Evolutionary conservation across 2,329 filamentous ascomycete species (phyloP).

Genomic region (Xylogone sp.): DNA sequence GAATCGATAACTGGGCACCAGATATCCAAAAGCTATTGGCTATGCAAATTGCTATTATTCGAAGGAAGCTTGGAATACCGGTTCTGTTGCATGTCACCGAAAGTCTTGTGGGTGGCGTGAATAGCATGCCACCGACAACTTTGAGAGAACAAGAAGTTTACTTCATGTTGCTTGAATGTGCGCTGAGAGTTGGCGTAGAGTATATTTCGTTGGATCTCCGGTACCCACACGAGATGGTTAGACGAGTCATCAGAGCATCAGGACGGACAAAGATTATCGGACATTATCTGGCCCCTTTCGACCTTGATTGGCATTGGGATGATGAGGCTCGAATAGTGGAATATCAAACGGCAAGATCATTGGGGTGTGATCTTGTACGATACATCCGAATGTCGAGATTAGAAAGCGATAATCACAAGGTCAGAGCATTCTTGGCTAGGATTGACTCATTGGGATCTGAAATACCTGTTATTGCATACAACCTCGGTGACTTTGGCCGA

Average conservation of each 20-base stretch:
- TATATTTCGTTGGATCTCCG: conserved; percentile 62
- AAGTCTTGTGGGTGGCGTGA: conserved; percentile 1
- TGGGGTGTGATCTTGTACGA: conserved; percentile 54
- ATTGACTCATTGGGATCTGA: conserved; percentile 19
- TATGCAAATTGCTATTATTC: conserved; percentile 52
- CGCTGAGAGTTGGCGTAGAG: conserved; percentile 62
- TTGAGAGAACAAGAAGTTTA: conserved; percentile 37
- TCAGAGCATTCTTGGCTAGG: conserved; percentile 20
- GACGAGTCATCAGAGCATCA: conserved; percentile 40
- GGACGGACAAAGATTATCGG: conserved; percentile 53
- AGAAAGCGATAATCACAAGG: conserved; percentile 45
- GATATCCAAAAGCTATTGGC: conserved; percentile 46
- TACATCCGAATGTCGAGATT: conserved; percentile 47
- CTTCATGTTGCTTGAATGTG: conserved; percentile 56
- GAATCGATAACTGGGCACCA: conserved; percentile 53
- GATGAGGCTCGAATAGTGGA: conserved; percentile 41
- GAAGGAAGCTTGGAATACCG: conserved; percentile 51
- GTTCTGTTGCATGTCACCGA: conserved; percentile 56
- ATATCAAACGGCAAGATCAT: conserved; percentile 44
- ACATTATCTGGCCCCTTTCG: conserved; percentile 36
- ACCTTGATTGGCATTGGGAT: conserved; percentile 39
- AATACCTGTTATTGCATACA: conserved; percentile 44
- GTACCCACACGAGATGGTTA: conserved; percentile 40
- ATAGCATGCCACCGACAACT: conserved; percentile 10
- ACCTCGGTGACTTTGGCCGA: conserved; percentile 50